Evolutionary conservation across 2,329 filamentous ascomycete genomes (phyloP).

Genomic region (Phialocephala subalpina): DNA sequence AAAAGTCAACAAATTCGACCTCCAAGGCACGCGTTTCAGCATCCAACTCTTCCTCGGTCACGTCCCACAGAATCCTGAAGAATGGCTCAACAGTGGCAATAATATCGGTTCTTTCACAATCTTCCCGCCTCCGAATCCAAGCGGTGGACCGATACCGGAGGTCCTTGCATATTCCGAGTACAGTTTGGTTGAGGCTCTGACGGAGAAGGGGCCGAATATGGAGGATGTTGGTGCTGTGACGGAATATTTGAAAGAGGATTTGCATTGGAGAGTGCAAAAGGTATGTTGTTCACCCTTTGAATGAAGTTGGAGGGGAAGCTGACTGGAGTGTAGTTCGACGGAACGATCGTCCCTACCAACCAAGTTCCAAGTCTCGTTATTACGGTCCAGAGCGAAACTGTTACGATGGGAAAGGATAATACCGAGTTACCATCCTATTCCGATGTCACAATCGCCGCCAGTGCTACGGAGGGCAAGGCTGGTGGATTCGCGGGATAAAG

Average conservation of each 20-base stretch:
- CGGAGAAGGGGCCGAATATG: constrained; percentile 19
- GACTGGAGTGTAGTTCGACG: constrained; percentile 29
- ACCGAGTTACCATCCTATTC: constrained; percentile 37
- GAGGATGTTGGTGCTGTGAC: constrained; percentile 25
- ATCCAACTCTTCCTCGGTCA: constrained; percentile 37
- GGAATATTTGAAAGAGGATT: constrained; percentile 32
- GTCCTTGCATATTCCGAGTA: constrained; percentile 36
- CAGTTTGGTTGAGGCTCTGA: constrained; percentile 28
- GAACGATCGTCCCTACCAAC: constrained; percentile 27
- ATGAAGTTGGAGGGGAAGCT: background rate
- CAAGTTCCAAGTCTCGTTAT: constrained; percentile 31
- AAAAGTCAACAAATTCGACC: constrained; percentile 39
- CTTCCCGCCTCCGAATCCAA: constrained; percentile 33
- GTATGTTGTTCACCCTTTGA: constrained; percentile 27
- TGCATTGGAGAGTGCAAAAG: constrained; percentile 40
- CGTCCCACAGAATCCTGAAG: constrained; percentile 32
- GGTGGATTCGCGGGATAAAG: constrained; percentile 23
- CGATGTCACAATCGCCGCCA: constrained; percentile 33
- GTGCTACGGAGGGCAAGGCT: constrained; percentile 30
- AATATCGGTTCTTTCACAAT: constrained; percentile 34
- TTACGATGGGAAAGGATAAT: constrained; percentile 28
- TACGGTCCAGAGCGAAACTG: constrained; percentile 33
- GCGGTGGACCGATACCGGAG: constrained; percentile 17
- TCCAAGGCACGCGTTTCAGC: constrained; percentile 35
- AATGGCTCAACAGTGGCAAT: constrained; percentile 30